A percentile compares a stretch with the other conserved stretches of the same genome.
phyloP scores from a whole-genome alignment of 768 basidiomycete species.

The Kwoniella europaea region DNA sequence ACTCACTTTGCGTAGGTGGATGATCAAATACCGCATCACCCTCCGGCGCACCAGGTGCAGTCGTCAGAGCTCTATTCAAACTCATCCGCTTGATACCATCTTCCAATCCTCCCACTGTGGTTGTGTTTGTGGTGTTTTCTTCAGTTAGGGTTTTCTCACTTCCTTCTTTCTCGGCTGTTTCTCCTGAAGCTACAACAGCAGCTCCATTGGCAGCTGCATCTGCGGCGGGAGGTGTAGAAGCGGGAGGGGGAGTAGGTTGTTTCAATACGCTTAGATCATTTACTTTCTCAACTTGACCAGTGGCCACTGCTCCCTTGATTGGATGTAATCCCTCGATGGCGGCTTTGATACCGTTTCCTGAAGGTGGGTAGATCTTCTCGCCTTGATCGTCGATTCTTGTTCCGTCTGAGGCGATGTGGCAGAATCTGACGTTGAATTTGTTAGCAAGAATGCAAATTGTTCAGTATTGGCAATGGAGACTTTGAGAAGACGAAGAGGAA shows the following conservation, averaged over 20 bases:
- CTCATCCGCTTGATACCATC: constrained; percentile 22
- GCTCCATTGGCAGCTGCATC: background rate
- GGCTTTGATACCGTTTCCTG: constrained; percentile 55
- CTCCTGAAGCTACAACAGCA: constrained; percentile 8
- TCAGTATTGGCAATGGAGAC: too few species aligned
- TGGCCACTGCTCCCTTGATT: constrained; percentile 33
- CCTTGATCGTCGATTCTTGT: constrained; percentile 52
- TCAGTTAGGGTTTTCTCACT: background rate
- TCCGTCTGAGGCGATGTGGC: constrained; percentile 50
- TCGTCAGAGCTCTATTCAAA: constrained; percentile 31
- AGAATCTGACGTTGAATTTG: constrained; percentile 36
- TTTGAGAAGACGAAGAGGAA: too few species aligned
- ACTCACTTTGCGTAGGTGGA: constrained; percentile 47
- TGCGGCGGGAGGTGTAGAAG: constrained; percentile 1
- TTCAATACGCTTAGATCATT: background rate
- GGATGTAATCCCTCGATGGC: constrained; percentile 47
- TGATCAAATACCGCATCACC: constrained; percentile 56
- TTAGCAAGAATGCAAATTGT: too few species aligned
- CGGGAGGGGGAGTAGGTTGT: background rate
- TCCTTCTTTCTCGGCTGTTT: constrained; percentile 8
- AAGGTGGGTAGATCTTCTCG: constrained; percentile 44
- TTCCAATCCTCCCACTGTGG: constrained; percentile 1
- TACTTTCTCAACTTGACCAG: constrained; percentile 29
- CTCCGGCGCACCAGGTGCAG: constrained; percentile 50
- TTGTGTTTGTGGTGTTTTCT: background rate